Base-by-base conservation (phyloP, 179 eudicot genomes). In the Spinacia oleracea region DNA sequence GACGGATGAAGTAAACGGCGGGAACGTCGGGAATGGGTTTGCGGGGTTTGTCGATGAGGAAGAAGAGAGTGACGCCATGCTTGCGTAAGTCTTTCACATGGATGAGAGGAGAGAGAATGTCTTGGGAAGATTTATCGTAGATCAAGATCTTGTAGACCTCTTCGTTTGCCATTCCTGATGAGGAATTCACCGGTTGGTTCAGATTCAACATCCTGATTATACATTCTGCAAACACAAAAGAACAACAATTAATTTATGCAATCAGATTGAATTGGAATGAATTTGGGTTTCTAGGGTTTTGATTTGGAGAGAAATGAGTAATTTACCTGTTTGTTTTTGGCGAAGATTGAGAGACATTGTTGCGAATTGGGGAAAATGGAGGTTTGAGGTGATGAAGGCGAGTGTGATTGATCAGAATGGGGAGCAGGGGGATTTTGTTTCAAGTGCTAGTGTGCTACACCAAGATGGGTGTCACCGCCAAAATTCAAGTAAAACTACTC, bases 141-240 rank as follows among this genome's bases (percentile, higher is more conserved):
- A 94, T 93, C 78, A 94, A 79, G 87, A 94, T 94, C 94, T 94
- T 93, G 90, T 94, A 93, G 0, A 94, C 89, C 63, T 93, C 96
- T 70, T 92, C 97, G 73, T 91, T 90, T 48, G 96, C 97, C 72
- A 89, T 91, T 32, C 91, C 91, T 6, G 87, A 75, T 4, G 82
- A 80, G 3, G 89, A 31, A 66, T 83, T 90, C 71, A 94, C 89
- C 27, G 97, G 93, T 73, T 94, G 97, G 74, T 94, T 94, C 76
- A 94, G 93, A 84, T 94, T 94, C 85, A 94, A 73, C 97, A 94
- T 91, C 59, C 97, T 89, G 66, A 89, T 85, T 74, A 93, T 87
- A 86, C 97, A 91, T 70, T 94, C 98, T 91, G 94, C 64, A 79
- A 55, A 8, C 73, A 34, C 63, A 38, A 5, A 50, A 31, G 34